Percentiles rank a stretch among this genome's conserved stretches.
These are phyloP conservation scores for Talinum fruticosum DNA, from an alignment of 148 eudicot genomes.

Conservation along the genomic window DNA sequence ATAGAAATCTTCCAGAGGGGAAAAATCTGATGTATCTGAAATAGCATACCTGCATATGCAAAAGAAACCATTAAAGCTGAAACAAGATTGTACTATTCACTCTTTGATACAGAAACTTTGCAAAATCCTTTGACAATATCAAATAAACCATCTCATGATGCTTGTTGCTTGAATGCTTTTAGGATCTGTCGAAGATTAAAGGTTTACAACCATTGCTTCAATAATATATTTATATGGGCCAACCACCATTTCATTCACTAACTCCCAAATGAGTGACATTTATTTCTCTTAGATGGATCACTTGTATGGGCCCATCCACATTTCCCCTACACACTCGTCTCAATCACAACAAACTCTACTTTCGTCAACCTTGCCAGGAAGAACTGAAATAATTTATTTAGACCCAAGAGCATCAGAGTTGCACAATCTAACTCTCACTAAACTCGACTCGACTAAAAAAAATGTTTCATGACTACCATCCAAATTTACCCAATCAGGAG, in stretches of 20 bases:
- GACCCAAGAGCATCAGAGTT: neutral
- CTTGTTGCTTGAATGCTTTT: neutral
- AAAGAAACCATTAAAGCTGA: neutral
- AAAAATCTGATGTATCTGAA: slow-evolving; percentile 84
- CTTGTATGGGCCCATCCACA: neutral
- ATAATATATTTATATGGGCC: neutral
- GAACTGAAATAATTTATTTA: neutral
- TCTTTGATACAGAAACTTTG: neutral
- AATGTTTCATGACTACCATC: no score
- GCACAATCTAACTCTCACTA: neutral
- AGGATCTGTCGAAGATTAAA: neutral
- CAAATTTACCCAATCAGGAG: neutral
- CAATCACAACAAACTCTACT: neutral
- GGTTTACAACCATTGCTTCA: neutral
- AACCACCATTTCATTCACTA: neutral
- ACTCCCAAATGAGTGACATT: neutral
- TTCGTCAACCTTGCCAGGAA: neutral
- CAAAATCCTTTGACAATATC: neutral
- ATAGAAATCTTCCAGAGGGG: slow-evolving; percentile 89
- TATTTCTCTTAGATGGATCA: neutral
- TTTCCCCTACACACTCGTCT: neutral
- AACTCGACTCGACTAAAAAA: neutral
- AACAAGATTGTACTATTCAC: neutral
- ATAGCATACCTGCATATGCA: slow-evolving; percentile 75
- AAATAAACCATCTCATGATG: neutral